These are phyloP conservation scores for Eutypa lata DNA, from an alignment of 2,329 filamentous ascomycete species.

Conservation along the genomic window DNA sequence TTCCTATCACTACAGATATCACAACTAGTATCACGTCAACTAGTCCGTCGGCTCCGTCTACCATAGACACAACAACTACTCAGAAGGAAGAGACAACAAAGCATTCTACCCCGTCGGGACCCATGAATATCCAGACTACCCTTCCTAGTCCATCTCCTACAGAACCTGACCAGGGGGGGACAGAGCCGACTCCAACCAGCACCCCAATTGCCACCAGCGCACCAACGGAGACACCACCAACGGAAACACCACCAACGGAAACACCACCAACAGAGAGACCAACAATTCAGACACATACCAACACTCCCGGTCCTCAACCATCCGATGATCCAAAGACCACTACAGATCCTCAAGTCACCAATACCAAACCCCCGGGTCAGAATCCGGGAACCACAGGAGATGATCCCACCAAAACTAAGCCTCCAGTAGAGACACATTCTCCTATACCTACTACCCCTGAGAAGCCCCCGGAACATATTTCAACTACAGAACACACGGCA, in stretches of 20 bases:
- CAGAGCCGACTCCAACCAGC: too few relatives aligned
- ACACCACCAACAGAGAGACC: not conserved
- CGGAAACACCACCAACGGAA: not conserved
- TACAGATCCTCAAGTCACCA: not conserved
- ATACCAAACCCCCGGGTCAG: not conserved
- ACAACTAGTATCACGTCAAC: too few relatives aligned
- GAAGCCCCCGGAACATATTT: not conserved
- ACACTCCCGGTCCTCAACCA: not conserved
- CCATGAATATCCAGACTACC: too few relatives aligned
- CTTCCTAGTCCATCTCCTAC: too few relatives aligned
- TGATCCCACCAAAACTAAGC: not conserved
- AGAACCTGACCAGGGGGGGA: too few relatives aligned
- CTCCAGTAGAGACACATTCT: not conserved
- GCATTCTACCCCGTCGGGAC: too few relatives aligned
- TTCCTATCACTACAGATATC: not conserved
- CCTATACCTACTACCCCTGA: not conserved
- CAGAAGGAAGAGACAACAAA: too few relatives aligned
- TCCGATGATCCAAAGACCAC: not conserved
- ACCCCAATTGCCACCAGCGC: too few relatives aligned
- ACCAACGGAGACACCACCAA: not conserved
- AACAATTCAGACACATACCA: not conserved
- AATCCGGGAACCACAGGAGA: not conserved
- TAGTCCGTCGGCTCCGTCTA: too few relatives aligned
- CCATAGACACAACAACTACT: too few relatives aligned
- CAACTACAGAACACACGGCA: not conserved